Conservation (phyloP, 305 asterid genomes). For the Fraxinus sp. region DNA sequence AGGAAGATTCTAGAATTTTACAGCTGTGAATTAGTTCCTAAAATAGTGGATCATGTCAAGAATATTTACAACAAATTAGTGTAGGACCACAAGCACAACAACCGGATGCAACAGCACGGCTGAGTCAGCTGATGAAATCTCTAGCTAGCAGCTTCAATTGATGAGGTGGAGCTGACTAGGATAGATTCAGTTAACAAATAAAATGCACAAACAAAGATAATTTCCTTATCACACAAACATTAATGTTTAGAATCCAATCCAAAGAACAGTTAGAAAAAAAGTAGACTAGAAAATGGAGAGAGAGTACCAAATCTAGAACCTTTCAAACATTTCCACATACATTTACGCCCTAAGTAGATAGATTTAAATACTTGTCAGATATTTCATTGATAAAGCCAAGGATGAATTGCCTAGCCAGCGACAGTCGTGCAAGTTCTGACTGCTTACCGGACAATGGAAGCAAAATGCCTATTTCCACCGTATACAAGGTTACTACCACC, state of each 20-base stretch:
- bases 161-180: too few relatives aligned
- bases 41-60: too few relatives aligned
- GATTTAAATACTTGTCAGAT: neutral
- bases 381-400: conserved; percentile 59
- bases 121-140: too few relatives aligned
- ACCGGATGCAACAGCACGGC: too few relatives aligned
- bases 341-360: neutral
- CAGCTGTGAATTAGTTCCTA: too few relatives aligned
- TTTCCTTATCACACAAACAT: neutral
- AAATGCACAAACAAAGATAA: neutral
- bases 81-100: too few relatives aligned
- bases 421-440: neutral
- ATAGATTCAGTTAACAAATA: neutral
- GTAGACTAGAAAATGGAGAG: neutral
- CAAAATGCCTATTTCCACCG: conserved; percentile 48
- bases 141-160: too few relatives aligned
- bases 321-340: neutral
- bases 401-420: conserved; percentile 73
- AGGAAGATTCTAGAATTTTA: too few relatives aligned
- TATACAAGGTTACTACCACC: conserved; percentile 40
- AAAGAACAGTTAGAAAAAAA: neutral
- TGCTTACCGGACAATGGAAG: conserved; percentile 69
- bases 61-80: too few relatives aligned
- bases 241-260: neutral
- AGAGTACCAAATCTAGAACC: neutral